Conservation (phyloP, 805 yeast species). For the Candida sakaeoensis region DNA sequence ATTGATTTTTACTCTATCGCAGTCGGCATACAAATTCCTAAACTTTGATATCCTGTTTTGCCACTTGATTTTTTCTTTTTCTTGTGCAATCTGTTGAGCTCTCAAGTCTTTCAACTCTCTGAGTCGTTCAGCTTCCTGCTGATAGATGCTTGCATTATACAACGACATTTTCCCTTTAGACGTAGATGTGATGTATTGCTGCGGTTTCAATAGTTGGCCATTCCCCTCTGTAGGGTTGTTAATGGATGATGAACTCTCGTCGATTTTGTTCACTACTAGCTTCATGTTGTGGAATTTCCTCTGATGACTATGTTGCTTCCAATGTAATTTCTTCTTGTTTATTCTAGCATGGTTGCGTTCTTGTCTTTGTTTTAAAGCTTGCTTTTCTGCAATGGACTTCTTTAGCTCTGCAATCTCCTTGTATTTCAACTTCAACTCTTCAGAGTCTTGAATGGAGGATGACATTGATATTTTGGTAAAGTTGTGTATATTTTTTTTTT, state of each 20-base stretch:
- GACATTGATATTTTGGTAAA: slow-evolving; percentile 5
- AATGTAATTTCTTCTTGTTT: background rate
- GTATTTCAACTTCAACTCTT: slow-evolving; percentile 21
- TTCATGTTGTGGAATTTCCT: slow-evolving; percentile 24
- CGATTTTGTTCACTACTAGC: slow-evolving; percentile 21
- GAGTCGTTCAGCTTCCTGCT: slow-evolving; percentile 18
- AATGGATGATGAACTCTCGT: no score
- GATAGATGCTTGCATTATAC: slow-evolving; percentile 30
- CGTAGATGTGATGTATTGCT: slow-evolving; percentile 21
- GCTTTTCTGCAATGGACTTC: slow-evolving; percentile 22
- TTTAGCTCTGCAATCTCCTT: slow-evolving; percentile 28
- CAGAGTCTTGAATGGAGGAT: slow-evolving; percentile 8
- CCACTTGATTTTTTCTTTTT: slow-evolving; percentile 15
- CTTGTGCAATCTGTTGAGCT: slow-evolving; percentile 13
- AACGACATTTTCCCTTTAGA: slow-evolving; percentile 36
- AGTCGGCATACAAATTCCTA: slow-evolving; percentile 35
- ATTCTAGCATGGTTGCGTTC: slow-evolving; percentile 5
- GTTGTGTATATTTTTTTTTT: no score
- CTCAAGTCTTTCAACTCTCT: slow-evolving; percentile 7
- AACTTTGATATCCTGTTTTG: slow-evolving; percentile 23
- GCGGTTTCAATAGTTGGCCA: no score
- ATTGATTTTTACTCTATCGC: slow-evolving; percentile 43
- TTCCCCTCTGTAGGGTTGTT: no score
- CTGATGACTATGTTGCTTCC: background rate
- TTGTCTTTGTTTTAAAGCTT: slow-evolving; percentile 8